Percentiles rank a stretch among this genome's conserved stretches.
These are phyloP conservation scores for Malus hybrid DNA, from an alignment of 331 rosid species.

Conservation along the genomic window DNA sequence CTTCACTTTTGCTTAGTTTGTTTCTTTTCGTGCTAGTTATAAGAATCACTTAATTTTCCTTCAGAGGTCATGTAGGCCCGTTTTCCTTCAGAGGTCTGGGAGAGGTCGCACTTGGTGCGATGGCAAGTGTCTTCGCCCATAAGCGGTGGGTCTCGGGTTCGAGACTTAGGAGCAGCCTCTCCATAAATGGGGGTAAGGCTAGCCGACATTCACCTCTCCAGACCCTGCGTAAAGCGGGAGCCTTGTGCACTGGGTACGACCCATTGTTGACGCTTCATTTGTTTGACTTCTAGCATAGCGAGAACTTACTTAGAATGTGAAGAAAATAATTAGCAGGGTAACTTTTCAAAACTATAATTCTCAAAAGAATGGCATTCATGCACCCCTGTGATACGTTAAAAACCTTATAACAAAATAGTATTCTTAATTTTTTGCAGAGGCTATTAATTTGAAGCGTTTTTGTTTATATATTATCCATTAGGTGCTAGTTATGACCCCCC, in stretches of 20 bases:
- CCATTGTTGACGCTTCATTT: background rate
- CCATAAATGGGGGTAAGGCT: too few relatives aligned
- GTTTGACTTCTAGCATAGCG: background rate
- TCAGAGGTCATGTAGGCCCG: background rate
- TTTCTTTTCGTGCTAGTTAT: background rate
- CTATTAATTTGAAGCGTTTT: background rate
- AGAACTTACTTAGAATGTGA: background rate
- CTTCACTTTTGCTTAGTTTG: background rate
- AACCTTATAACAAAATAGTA: background rate
- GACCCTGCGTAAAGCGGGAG: too few relatives aligned
- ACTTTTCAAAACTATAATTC: background rate
- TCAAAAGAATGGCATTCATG: background rate
- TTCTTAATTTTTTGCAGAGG: background rate
- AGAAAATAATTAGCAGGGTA: background rate
- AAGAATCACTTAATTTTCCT: background rate
- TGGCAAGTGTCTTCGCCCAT: too few relatives aligned
- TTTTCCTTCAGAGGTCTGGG: background rate
- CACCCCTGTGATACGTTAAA: background rate
- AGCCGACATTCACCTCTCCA: too few relatives aligned
- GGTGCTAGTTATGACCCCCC: slow-evolving; percentile 95
- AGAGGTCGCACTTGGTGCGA: too few relatives aligned
- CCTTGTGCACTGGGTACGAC: too few relatives aligned
- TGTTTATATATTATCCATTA: slow-evolving; percentile 17
- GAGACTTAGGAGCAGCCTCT: too few relatives aligned
- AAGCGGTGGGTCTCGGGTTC: too few relatives aligned